Conservation (phyloP, 73 alveolate genomes). For the Strombidium stylifer region DNA sequence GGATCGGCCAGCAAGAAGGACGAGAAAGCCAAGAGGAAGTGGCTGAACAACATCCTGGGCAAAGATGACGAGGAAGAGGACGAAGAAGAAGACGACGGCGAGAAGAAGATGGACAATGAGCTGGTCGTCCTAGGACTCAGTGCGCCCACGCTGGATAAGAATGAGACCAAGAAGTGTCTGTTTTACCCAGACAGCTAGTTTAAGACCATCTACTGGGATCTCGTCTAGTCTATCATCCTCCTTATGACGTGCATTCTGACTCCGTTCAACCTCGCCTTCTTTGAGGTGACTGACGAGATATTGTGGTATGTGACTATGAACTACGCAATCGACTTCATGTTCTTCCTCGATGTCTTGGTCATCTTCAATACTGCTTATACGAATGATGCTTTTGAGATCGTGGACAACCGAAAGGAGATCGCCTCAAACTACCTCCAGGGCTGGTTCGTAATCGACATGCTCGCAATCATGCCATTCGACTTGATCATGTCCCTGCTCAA, state of each 20-base stretch:
- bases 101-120: too few species aligned
- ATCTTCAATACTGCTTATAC: background rate
- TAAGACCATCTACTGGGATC: background rate
- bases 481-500: constrained; percentile 28
- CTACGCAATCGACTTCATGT: background rate
- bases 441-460: background rate
- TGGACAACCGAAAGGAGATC: background rate
- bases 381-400: background rate
- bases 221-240: background rate
- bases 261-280: background rate
- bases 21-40: too few species aligned
- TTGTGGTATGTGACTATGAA: background rate
- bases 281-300: background rate
- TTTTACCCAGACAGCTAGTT: background rate
- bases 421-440: background rate
- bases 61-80: too few species aligned
- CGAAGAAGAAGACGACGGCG: too few species aligned
- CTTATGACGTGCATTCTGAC: background rate
- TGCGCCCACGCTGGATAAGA: too few species aligned
- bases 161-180: background rate
- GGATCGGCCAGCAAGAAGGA: too few species aligned
- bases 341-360: background rate
- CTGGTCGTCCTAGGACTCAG: too few species aligned
- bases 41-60: too few species aligned
- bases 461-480: constrained; percentile 49